Conservation (phyloP, 371 early-diverging fungal species). For the Syncephalastrum monosporum region DNA sequence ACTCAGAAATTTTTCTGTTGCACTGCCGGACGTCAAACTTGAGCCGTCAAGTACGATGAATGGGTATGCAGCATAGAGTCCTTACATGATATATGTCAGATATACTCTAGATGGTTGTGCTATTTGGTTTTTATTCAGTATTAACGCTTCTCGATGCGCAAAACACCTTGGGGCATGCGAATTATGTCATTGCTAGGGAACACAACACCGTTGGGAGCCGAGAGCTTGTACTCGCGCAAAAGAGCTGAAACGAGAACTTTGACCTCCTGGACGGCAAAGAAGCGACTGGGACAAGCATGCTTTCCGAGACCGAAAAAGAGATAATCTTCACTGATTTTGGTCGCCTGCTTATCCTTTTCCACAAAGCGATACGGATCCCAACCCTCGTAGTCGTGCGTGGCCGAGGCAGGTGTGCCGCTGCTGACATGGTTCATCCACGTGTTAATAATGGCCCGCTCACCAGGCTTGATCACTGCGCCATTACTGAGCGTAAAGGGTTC, state of each 20-base stretch:
- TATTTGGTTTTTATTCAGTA: no score
- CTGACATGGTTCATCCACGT: conserved; percentile 11
- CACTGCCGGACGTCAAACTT: no score
- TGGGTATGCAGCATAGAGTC: no score
- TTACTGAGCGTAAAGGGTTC: conserved; percentile 31
- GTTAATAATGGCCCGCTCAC: conserved; percentile 23
- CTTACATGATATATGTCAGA: no score
- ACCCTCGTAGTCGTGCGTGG: conserved; percentile 16
- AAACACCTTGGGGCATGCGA: conserved; percentile 1
- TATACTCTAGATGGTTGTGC: no score
- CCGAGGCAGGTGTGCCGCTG: not conserved
- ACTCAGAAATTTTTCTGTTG: no score
- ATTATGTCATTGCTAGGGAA: conserved; percentile 8
- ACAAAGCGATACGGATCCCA: conserved; percentile 52
- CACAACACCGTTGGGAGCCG: conserved; percentile 1
- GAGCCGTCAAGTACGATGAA: no score
- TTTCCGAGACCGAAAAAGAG: conserved; percentile 56
- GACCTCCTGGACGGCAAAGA: conserved; percentile 26
- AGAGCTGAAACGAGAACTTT: conserved; percentile 16
- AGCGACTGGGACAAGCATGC: conserved; percentile 30
- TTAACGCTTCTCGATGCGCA: no score
- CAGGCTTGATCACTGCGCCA: conserved; percentile 42
- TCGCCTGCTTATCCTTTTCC: conserved; percentile 30
- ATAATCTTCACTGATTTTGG: conserved; percentile 37
- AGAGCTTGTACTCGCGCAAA: conserved; percentile 10